These are phyloP conservation scores for Asterella californica DNA, from an alignment of 225 moss, liverwort and hornwort species.

Conservation along the genomic window DNA sequence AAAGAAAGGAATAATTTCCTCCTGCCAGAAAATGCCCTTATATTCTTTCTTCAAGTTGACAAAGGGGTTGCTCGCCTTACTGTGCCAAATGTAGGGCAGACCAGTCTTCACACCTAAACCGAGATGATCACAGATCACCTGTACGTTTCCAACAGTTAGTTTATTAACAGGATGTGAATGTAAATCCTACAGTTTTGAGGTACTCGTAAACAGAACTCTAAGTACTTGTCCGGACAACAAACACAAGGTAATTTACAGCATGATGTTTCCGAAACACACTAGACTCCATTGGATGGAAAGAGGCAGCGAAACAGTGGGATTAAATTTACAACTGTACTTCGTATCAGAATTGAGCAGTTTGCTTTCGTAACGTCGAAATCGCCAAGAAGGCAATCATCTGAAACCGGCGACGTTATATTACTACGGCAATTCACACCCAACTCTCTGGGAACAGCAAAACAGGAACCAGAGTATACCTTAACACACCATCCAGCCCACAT, in stretches of 20 bases:
- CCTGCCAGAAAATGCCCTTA: slow-evolving; percentile 82
- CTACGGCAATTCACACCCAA: too few species aligned
- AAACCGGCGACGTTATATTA: background rate
- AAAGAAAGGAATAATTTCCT: slow-evolving; percentile 52
- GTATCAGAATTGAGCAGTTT: too few species aligned
- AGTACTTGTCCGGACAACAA: too few species aligned
- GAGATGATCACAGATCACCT: slow-evolving; percentile 77
- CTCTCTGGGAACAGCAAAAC: background rate
- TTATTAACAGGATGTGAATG: background rate
- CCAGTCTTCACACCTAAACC: slow-evolving; percentile 91
- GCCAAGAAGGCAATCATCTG: background rate
- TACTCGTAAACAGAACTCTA: too few species aligned
- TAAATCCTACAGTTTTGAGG: too few species aligned
- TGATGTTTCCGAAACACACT: too few species aligned
- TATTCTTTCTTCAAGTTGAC: slow-evolving; percentile 59
- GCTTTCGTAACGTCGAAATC: too few species aligned
- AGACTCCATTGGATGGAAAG: too few species aligned
- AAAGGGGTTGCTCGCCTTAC: slow-evolving; percentile 82
- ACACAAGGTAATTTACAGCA: too few species aligned
- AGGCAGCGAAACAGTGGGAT: too few species aligned
- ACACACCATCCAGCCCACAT: slow-evolving; percentile 67
- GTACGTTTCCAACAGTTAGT: background rate
- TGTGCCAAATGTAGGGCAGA: slow-evolving; percentile 88
- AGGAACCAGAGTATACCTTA: slow-evolving; percentile 31
- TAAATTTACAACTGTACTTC: too few species aligned